phyloP scores from a whole-genome alignment of 108 stramenopile species.

The Heterococcus sp. region DNA sequence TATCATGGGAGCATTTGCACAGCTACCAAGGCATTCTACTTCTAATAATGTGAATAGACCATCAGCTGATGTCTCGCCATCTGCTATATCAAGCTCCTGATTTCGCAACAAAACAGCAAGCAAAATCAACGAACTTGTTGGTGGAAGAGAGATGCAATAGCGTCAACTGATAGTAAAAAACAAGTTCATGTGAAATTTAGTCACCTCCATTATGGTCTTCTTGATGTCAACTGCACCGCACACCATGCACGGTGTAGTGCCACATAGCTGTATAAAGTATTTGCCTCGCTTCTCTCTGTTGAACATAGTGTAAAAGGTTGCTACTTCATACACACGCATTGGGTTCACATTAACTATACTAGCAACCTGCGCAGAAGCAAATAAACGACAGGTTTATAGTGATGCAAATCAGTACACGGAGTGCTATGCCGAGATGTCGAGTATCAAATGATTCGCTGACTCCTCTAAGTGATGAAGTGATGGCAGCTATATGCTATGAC shows the following conservation, averaged over 20 bases:
- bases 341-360: constrained; percentile 80
- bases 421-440: no score
- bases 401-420: no score
- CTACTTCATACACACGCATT: constrained; percentile 95
- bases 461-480: no score
- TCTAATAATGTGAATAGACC: constrained; percentile 96
- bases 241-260: constrained; percentile 99
- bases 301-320: constrained; percentile 99
- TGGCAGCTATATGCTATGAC: no score
- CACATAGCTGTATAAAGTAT: constrained; percentile 99
- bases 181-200: neutral
- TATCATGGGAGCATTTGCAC: constrained; percentile 99
- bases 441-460: no score
- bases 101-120: neutral
- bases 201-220: constrained; percentile 81
- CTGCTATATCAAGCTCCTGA: constrained; percentile 82
- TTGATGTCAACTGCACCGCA: constrained; percentile 97
- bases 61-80: constrained; percentile 80
- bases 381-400: no score
- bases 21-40: constrained; percentile 99
- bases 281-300: constrained; percentile 98
- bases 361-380: constrained; percentile 70
- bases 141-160: no score
- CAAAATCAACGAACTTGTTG: no score
- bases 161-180: neutral